These are phyloP conservation scores for Colletotrichum incanum DNA, from an alignment of 2,329 filamentous ascomycete species.

Conservation along the genomic window DNA sequence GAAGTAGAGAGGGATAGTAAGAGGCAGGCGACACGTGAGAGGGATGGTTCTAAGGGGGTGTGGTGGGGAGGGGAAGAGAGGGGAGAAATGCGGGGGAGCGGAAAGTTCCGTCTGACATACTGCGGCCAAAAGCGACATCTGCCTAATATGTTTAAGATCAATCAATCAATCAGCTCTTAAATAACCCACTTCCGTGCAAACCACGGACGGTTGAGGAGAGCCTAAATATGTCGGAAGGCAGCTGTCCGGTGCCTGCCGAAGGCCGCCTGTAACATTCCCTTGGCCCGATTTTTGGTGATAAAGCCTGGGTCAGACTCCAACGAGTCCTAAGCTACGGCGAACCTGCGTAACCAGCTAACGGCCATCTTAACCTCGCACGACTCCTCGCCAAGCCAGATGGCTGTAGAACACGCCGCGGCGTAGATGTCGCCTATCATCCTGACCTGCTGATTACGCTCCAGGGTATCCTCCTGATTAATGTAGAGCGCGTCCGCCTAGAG, in stretches of 20 bases:
- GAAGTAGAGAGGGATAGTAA: no score
- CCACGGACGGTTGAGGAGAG: constrained; percentile 23
- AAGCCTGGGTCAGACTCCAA: constrained; percentile 10
- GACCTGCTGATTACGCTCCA: constrained; percentile 15
- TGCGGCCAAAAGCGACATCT: no score
- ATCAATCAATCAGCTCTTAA: constrained; percentile 12
- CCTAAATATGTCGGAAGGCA: constrained; percentile 23
- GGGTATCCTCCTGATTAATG: constrained; percentile 26
- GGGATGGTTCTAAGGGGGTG: no score
- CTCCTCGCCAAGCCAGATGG: constrained; percentile 20
- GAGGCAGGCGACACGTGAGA: no score
- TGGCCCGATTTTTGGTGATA: constrained; percentile 2
- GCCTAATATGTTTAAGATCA: not conserved
- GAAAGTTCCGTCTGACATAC: no score
- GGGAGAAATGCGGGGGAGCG: no score
- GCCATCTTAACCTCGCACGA: constrained; percentile 13
- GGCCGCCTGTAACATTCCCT: no score
- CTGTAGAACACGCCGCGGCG: constrained; percentile 20
- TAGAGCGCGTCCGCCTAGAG: constrained; percentile 24
- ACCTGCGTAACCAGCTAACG: constrained; percentile 18
- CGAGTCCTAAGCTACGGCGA: constrained; percentile 7
- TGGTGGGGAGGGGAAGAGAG: no score
- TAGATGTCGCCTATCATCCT: constrained; percentile 26
- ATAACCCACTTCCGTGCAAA: constrained; percentile 23
- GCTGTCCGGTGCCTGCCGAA: constrained; percentile 1